Evolutionary conservation across 2,329 filamentous ascomycete genomes (phyloP).

Genomic region (Biscogniauxia marginata): DNA sequence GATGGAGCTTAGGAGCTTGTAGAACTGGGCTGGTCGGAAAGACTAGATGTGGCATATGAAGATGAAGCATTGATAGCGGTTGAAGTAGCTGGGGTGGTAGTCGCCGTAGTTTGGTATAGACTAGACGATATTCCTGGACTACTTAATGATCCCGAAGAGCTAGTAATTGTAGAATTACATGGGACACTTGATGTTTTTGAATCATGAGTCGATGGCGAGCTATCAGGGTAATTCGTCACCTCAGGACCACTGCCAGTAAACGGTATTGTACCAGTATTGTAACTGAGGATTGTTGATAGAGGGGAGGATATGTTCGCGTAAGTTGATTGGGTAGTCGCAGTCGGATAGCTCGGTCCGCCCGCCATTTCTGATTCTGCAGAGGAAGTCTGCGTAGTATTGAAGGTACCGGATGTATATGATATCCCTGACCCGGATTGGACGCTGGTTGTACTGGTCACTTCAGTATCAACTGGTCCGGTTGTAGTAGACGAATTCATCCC

Average conservation of each 20-base stretch:
- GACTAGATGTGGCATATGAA: background rate
- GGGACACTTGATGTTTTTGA: background rate
- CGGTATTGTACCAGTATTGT: background rate
- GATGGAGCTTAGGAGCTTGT: background rate
- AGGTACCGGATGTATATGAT: background rate
- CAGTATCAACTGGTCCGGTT: background rate
- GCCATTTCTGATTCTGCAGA: background rate
- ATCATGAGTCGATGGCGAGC: background rate
- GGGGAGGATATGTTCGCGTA: background rate
- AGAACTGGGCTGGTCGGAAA: background rate
- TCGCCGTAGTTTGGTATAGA: background rate
- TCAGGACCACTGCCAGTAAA: background rate
- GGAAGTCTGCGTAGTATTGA: background rate
- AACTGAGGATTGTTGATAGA: background rate
- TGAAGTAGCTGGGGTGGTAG: background rate
- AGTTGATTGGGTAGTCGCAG: background rate
- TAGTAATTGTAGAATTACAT: background rate
- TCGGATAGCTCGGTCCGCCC: background rate
- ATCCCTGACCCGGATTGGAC: background rate
- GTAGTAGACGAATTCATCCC: background rate
- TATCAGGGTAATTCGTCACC: background rate
- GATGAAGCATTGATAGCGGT: conserved; percentile 1
- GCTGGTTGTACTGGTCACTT: background rate
- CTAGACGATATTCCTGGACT: background rate
- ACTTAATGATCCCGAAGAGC: background rate